Conservation (phyloP, 768 basidiomycete genomes). For the Clavulina sp. region DNA sequence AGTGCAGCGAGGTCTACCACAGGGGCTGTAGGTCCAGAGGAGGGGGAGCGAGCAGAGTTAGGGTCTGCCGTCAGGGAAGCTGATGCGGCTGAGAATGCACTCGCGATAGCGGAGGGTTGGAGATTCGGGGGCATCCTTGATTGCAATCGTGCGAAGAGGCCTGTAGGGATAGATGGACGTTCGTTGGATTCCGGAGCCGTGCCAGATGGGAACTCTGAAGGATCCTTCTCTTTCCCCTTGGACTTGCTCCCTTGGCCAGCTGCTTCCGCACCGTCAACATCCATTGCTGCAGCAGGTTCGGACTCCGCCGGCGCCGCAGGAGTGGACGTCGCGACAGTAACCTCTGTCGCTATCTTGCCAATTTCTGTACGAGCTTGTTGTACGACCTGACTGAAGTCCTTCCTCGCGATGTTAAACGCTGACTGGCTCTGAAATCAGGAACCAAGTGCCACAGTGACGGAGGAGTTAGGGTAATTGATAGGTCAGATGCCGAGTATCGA, state of each 20-base stretch:
- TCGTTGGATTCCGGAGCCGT: neutral
- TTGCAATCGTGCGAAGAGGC: slow-evolving; percentile 47
- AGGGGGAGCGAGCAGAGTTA: slow-evolving; percentile 9
- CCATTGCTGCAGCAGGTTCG: slow-evolving; percentile 11
- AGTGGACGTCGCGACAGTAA: slow-evolving; percentile 17
- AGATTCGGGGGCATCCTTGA: slow-evolving; percentile 32
- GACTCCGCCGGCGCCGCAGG: slow-evolving; percentile 5
- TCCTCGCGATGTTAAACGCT: slow-evolving; percentile 48
- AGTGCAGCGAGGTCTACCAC: slow-evolving; percentile 51
- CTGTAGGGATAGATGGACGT: slow-evolving; percentile 5
- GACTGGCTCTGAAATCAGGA: slow-evolving; percentile 40
- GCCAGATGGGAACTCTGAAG: slow-evolving; percentile 7
- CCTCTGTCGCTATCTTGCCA: slow-evolving; percentile 31
- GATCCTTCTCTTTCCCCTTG: slow-evolving; percentile 13
- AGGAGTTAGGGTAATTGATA: neutral
- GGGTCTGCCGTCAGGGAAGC: slow-evolving; percentile 8
- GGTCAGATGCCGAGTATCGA: neutral
- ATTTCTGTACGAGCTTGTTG: slow-evolving; percentile 66
- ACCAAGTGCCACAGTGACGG: neutral
- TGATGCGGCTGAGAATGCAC: slow-evolving; percentile 4
- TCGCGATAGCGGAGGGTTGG: slow-evolving; percentile 16
- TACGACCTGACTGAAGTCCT: slow-evolving; percentile 52
- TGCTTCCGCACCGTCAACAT: neutral
- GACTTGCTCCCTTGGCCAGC: slow-evolving; percentile 3
- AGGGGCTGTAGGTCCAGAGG: neutral